Percentiles rank a stretch among this genome's conserved stretches.
Evolutionary conservation across 1,284 basidiomycete genomes (phyloP).

Genomic region (Ceratobasidium sp.): DNA sequence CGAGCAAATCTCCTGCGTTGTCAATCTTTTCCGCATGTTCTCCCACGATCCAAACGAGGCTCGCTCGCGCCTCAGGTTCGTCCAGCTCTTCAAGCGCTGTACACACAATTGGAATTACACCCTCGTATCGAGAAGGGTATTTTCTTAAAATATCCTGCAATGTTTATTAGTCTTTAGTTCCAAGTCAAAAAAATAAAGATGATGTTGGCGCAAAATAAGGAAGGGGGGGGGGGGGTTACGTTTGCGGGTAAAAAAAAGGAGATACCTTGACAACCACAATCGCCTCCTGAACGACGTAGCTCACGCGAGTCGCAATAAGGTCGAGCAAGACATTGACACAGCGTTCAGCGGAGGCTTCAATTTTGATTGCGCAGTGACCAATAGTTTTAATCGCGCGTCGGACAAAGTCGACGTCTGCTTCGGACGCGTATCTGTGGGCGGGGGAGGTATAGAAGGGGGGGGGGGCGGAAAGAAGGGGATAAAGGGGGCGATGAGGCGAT

Average conservation of each 20-base stretch:
- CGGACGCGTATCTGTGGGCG: conserved; percentile 84
- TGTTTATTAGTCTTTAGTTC: neutral
- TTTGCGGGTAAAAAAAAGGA: no score
- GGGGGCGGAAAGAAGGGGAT: neutral
- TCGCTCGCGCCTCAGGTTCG: conserved; percentile 97
- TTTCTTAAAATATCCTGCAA: conserved; percentile 94
- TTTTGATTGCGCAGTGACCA: conserved; percentile 96
- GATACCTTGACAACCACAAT: conserved; percentile 97
- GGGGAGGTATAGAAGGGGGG: neutral
- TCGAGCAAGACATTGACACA: conserved; percentile 95
- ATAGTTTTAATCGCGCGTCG: conserved; percentile 94
- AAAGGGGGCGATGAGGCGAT: neutral
- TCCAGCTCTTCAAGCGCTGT: conserved; percentile 96
- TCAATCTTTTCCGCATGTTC: conserved; percentile 98
- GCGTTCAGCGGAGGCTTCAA: conserved; percentile 90
- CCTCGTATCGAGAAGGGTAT: conserved; percentile 98
- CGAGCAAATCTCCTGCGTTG: conserved; percentile 92
- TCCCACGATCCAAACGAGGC: conserved; percentile 98
- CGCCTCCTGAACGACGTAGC: conserved; percentile 98
- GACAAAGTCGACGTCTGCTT: conserved; percentile 99
- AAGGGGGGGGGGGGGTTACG: no score
- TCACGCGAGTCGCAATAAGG: conserved; percentile 91
- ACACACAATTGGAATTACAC: conserved; percentile 94
- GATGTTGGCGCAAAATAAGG: no score
- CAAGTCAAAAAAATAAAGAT: neutral